Evolutionary conservation across 2,329 filamentous ascomycete species (phyloP), one percentile per base, ranked within the genome.

Genomic region (Tolypocladium guangdongense): DNA sequence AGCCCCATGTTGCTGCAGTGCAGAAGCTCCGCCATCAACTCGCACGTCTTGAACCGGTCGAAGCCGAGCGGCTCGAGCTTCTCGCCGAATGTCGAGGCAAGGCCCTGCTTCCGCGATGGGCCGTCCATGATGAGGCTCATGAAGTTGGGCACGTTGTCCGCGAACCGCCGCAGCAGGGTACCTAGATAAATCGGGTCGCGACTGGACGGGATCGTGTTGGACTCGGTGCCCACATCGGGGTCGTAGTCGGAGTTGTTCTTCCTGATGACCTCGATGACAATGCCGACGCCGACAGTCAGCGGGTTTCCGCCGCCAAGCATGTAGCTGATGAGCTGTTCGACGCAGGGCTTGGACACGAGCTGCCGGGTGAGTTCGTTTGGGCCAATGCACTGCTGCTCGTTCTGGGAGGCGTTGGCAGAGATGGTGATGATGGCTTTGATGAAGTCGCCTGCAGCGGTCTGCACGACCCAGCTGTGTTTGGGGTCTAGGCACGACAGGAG

Each of bases 201-300:
- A 59, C 83, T 87, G 1, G 90, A 92, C 0, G 92, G 92, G 52
- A 85, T 77, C 3, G 87, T 82, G 59, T 88, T 88, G 32, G 88
- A 83, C 55, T 90, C 89, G 49, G 87, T 83, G 56, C 91, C 84
- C 61, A 91, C 88, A 61, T 97, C 93, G 1, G 93, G 86, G 62
- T 99, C 93, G 67, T 99, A 99, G 70, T 99, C 93, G 0, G 93
- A 97, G 68, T 99, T 99, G 71, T 99, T 99, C 74, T 99, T 99
- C 56, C 93, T 83, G 66, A 99, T 99, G 47, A 99, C 93, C 71
- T 99, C 93, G 58, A 99, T 99, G 36, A 99, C 82, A 63, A 97
- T 96, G 22, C 93, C 93, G 12, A 99, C 93, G 50, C 93, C 93
- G 18, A 97, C 95, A 0, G 92, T 97, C 55, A 99, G 73, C 7